Percentiles rank a stretch among this genome's conserved stretches.
These are phyloP conservation scores for Mucor piriformis DNA, from an alignment of 371 early-diverging fungal species.

Conservation along the genomic window DNA sequence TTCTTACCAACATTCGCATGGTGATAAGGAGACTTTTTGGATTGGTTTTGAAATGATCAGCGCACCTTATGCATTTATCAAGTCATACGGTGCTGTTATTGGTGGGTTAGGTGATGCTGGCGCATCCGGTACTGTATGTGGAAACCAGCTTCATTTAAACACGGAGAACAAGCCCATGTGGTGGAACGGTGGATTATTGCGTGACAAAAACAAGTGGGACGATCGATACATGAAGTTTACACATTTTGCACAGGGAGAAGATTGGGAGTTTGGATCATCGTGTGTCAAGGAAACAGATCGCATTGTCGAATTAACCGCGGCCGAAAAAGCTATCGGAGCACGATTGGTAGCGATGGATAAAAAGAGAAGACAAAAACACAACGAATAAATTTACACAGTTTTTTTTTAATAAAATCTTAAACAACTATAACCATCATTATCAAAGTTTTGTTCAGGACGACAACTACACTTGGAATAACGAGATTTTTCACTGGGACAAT, in stretches of 20 bases:
- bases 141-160: conserved; percentile 54
- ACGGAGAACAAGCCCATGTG: conserved; percentile 42
- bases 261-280: conserved; percentile 39
- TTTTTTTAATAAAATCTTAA: conserved; percentile 29
- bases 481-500: conserved; percentile 34
- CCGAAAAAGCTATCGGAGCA: conserved; percentile 15
- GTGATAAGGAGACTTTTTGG: conserved; percentile 70
- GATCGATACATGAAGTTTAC: conserved; percentile 39
- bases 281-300: conserved; percentile 35
- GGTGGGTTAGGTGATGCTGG: conserved; percentile 56
- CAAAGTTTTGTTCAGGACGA: conserved; percentile 46
- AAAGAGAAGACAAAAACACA: background rate
- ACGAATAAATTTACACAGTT: background rate
- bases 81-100: conserved; percentile 56
- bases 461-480: conserved; percentile 38
- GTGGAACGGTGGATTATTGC: conserved; percentile 57
- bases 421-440: conserved; percentile 46
- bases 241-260: conserved; percentile 30
- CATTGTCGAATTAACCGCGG: conserved; percentile 16
- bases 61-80: conserved; percentile 58
- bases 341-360: conserved; percentile 24
- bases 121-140: conserved; percentile 49
- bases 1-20: conserved; percentile 52
- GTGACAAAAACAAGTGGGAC: conserved; percentile 49
- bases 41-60: conserved; percentile 62